Percentiles rank a stretch among this genome's conserved stretches.
Evolutionary conservation across 164 flowering plant genomes (phyloP).

Genomic region (Akebia trifoliata): DNA sequence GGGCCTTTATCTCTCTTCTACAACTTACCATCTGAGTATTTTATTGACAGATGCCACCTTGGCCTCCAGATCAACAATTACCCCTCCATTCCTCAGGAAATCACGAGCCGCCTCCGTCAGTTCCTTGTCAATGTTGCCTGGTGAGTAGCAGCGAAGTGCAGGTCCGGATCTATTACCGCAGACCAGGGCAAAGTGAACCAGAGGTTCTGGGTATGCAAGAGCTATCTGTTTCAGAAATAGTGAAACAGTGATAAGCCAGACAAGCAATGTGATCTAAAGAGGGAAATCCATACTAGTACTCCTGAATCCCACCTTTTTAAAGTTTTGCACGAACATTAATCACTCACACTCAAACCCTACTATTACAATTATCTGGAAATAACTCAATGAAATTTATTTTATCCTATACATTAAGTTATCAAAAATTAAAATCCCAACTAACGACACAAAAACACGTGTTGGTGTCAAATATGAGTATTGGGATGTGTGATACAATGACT

Average conservation of each 20-base stretch:
- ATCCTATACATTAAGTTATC: too few species aligned
- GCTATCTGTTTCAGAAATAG: constrained; percentile 43
- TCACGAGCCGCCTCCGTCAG: constrained; percentile 60
- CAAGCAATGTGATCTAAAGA: too few species aligned
- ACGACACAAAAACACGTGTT: too few species aligned
- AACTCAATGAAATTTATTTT: too few species aligned
- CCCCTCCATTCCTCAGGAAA: constrained; percentile 64
- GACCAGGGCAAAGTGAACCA: constrained; percentile 75
- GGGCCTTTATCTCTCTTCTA: not conserved
- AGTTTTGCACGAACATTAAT: too few species aligned
- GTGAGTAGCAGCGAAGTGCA: constrained; percentile 75
- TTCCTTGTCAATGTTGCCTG: constrained; percentile 69
- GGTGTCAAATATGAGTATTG: too few species aligned
- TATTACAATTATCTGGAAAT: too few species aligned
- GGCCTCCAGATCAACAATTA: constrained; percentile 39
- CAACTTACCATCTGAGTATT: constrained; percentile 70
- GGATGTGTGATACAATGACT: too few species aligned
- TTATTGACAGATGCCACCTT: constrained; percentile 45
- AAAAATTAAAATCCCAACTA: too few species aligned
- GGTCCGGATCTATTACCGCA: constrained; percentile 75
- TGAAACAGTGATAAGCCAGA: not conserved
- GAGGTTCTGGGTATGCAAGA: constrained; percentile 67
- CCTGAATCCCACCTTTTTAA: too few species aligned
- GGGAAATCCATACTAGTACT: too few species aligned
- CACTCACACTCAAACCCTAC: too few species aligned